phyloP scores from a whole-genome alignment of 169 alveolate species.

The Plasmodium vivax region DNA sequence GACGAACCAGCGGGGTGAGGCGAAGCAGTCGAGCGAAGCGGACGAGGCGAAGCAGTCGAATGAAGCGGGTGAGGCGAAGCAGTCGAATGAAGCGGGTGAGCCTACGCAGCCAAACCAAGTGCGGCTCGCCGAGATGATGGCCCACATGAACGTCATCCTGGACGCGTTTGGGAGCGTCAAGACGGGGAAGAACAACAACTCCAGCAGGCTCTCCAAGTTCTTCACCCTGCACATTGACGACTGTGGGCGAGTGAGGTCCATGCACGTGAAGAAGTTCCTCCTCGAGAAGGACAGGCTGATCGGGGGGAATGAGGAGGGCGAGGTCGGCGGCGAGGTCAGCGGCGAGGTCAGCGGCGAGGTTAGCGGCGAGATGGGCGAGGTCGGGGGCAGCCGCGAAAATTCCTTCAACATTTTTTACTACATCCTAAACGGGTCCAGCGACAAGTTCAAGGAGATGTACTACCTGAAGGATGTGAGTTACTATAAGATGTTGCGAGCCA shows the following conservation, averaged over 20 bases:
- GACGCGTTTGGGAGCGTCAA: slow-evolving; percentile 62
- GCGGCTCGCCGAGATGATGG: background rate
- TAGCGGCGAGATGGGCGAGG: background rate
- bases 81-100: background rate
- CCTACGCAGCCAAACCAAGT: background rate
- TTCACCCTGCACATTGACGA: slow-evolving; percentile 21
- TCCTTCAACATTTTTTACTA: slow-evolving; percentile 59
- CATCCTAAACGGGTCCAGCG: slow-evolving; percentile 47
- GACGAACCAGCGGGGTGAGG: background rate
- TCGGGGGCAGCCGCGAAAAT: background rate
- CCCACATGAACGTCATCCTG: background rate
- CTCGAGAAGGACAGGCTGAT: slow-evolving; percentile 48
- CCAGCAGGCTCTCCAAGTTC: slow-evolving; percentile 35
- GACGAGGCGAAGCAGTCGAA: background rate
- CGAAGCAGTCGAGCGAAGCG: too few relatives aligned
- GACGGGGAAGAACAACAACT: slow-evolving; percentile 36
- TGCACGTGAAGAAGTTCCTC: slow-evolving; percentile 22
- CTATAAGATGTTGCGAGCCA: slow-evolving; percentile 26
- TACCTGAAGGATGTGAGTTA: slow-evolving; percentile 33
- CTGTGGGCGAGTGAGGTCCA: background rate
- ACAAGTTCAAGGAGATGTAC: slow-evolving; percentile 49
- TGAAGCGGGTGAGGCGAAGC: background rate
- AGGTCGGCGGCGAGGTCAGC: too few relatives aligned
- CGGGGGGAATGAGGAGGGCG: background rate
- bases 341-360: too few relatives aligned